A percentile compares a stretch with the other conserved stretches of the same genome.
phyloP scores from a whole-genome alignment of 2,329 filamentous ascomycete species.

The Pseudogymnoascus sp. region DNA sequence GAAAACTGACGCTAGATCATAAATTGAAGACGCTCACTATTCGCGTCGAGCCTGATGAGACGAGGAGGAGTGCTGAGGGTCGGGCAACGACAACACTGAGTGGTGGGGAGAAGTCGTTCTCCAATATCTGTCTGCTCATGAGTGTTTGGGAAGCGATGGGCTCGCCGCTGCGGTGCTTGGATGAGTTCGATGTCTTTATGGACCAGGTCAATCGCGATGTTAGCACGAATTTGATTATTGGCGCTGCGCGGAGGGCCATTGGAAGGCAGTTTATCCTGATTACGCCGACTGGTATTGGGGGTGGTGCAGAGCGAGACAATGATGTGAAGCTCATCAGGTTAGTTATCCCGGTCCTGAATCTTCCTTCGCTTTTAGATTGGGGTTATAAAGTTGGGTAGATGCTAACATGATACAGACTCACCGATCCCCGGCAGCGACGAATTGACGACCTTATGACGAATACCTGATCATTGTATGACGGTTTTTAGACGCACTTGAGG shows the following conservation, averaged over 20 bases:
- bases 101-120: constrained; percentile 96
- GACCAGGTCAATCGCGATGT: constrained; percentile 91
- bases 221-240: constrained; percentile 89
- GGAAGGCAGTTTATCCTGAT: constrained; percentile 94
- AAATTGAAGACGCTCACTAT: constrained; percentile 66
- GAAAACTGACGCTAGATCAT: constrained; percentile 74
- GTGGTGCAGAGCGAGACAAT: constrained; percentile 48
- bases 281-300: constrained; percentile 76
- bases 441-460: constrained; percentile 28
- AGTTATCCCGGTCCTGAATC: constrained; percentile 20
- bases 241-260: constrained; percentile 76
- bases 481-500: not conserved
- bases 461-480: not conserved
- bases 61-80: constrained; percentile 60
- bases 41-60: constrained; percentile 65
- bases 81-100: constrained; percentile 87
- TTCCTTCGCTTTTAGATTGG: not conserved
- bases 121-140: constrained; percentile 86
- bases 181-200: constrained; percentile 99
- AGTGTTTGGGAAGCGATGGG: constrained; percentile 98
- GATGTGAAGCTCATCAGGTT: constrained; percentile 77
- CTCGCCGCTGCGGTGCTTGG: constrained; percentile 84
- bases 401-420: constrained; percentile 36
- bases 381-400: not conserved
- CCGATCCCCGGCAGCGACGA: constrained; percentile 50